phyloP scores from a whole-genome alignment of 805 yeast genomes.

The Tetrapisispora nanseiensis region DNA sequence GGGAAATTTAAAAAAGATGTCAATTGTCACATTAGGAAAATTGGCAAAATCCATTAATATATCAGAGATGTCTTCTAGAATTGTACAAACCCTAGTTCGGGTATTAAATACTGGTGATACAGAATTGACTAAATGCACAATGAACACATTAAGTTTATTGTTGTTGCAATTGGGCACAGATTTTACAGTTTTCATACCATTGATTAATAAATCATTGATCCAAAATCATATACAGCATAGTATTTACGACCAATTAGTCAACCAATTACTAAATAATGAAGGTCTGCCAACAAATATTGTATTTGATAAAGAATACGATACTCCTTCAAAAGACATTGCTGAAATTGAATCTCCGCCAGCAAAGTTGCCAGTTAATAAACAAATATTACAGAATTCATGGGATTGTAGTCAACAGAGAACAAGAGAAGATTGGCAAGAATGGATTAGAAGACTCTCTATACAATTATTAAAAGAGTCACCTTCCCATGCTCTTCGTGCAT shows the following conservation, averaged over 20 bases:
- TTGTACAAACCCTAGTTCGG: conserved; percentile 76
- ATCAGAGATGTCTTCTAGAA: conserved; percentile 82
- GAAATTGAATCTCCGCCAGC: conserved; percentile 58
- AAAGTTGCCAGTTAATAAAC: conserved; percentile 62
- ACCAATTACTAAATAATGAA: conserved; percentile 70
- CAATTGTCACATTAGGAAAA: conserved; percentile 77
- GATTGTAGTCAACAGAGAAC: conserved; percentile 83
- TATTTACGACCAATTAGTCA: conserved; percentile 71
- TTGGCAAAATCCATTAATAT: conserved; percentile 62
- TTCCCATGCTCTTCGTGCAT: conserved; percentile 86
- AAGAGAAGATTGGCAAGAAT: conserved; percentile 95
- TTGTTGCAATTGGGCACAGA: conserved; percentile 76
- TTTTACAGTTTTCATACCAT: conserved; percentile 77
- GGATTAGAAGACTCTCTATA: conserved; percentile 81
- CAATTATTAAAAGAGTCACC: conserved; percentile 88
- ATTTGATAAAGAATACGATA: conserved; percentile 53
- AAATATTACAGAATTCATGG: conserved; percentile 72
- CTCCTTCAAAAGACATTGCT: conserved; percentile 30
- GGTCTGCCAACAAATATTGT: conserved; percentile 71
- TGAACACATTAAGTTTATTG: conserved; percentile 72
- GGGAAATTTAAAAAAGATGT: conserved; percentile 50
- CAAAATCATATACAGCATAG: conserved; percentile 58
- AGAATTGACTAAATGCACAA: conserved; percentile 53
- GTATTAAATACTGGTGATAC: conserved; percentile 44
- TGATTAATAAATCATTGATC: conserved; percentile 56